Evolutionary conservation across 2,329 filamentous ascomycete genomes (phyloP).

Genomic region (Exserohilum rostratum): DNA sequence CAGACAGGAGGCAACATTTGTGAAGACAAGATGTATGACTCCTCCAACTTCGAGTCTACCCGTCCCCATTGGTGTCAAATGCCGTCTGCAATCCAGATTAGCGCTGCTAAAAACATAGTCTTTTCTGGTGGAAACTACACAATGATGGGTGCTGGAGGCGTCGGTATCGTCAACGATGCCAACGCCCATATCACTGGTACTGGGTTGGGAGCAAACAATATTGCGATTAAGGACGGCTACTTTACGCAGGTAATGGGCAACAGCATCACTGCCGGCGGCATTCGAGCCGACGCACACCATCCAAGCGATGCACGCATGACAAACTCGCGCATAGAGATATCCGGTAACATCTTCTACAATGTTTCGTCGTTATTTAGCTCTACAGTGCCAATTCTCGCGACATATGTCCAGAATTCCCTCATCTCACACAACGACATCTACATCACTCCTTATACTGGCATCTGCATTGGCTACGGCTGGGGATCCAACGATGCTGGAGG

Average conservation of each 20-base stretch:
- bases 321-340: constrained; percentile 17
- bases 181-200: constrained; percentile 17
- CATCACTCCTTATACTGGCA: constrained; percentile 20
- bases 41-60: constrained; percentile 20
- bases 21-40: constrained; percentile 21
- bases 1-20: constrained; percentile 22
- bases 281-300: constrained; percentile 21
- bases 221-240: constrained; percentile 18
- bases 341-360: constrained; percentile 24
- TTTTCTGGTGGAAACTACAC: constrained; percentile 20
- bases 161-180: constrained; percentile 24
- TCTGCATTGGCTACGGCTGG: constrained; percentile 19
- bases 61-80: constrained; percentile 23
- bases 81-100: constrained; percentile 21
- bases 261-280: constrained; percentile 21
- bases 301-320: constrained; percentile 18
- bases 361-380: constrained; percentile 20
- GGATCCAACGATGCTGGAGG: constrained; percentile 21
- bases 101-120: constrained; percentile 20
- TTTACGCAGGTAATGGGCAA: constrained; percentile 25
- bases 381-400: constrained; percentile 19
- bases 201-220: constrained; percentile 9
- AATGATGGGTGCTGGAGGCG: constrained; percentile 17
- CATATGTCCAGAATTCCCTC: constrained; percentile 17
- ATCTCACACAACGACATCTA: constrained; percentile 23